Conservation (phyloP, 768 basidiomycete genomes). For the Kwoniella botswanensis region DNA sequence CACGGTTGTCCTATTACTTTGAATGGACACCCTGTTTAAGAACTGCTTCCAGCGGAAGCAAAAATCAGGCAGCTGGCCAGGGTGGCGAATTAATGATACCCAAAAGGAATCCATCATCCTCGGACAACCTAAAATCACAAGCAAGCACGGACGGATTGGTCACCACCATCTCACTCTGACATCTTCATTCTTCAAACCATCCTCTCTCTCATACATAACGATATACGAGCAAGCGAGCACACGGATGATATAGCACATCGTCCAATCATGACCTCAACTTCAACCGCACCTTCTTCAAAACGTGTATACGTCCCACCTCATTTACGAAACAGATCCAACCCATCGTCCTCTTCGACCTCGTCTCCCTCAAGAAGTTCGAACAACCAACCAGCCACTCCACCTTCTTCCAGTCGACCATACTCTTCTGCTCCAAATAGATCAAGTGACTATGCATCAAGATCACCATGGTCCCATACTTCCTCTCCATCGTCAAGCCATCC, state of each 20-base stretch:
- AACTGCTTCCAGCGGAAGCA: background rate
- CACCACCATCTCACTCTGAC: background rate
- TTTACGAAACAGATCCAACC: conserved; percentile 34
- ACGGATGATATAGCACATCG: background rate
- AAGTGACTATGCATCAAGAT: conserved; percentile 17
- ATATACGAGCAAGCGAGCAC: background rate
- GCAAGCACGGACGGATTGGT: too few relatives aligned
- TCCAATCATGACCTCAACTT: background rate
- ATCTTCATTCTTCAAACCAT: background rate
- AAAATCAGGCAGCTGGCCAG: too few relatives aligned
- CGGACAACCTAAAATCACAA: background rate
- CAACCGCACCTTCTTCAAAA: conserved; percentile 6
- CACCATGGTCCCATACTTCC: conserved; percentile 35
- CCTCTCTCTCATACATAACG: background rate
- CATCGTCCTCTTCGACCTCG: conserved; percentile 13
- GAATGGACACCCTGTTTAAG: background rate
- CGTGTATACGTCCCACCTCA: conserved; percentile 45
- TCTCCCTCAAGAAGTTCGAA: conserved; percentile 4
- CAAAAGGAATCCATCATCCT: too few relatives aligned
- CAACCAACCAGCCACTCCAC: conserved; percentile 15
- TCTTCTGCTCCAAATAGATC: conserved; percentile 17
- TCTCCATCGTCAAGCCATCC: background rate
- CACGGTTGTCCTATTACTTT: background rate
- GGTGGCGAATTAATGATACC: too few relatives aligned
- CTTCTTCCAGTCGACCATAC: conserved; percentile 5